Evolutionary conservation across 176 grass and related monocot species (phyloP).

Genomic region (Oryza nivara): DNA sequence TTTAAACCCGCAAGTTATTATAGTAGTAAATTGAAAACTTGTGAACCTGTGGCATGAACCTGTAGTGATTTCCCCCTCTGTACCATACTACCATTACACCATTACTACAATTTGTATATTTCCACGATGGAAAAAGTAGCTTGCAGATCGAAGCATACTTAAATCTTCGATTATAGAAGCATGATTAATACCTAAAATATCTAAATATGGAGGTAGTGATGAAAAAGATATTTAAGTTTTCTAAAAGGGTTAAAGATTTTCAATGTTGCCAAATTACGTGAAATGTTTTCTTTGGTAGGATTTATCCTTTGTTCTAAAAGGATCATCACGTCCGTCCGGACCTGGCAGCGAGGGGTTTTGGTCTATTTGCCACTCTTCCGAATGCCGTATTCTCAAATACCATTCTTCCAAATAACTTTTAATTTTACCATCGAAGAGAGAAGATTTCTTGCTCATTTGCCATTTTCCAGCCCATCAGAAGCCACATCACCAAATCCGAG

Average conservation of each 20-base stretch:
- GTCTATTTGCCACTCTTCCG: too few relatives aligned
- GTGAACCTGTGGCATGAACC: too few relatives aligned
- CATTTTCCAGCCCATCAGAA: too few relatives aligned
- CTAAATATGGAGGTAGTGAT: background rate
- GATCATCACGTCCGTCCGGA: too few relatives aligned
- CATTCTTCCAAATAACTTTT: too few relatives aligned
- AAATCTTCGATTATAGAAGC: background rate
- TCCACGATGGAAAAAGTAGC: background rate
- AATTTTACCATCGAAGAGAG: too few relatives aligned
- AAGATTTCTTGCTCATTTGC: too few relatives aligned
- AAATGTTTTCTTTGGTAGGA: conserved; percentile 8
- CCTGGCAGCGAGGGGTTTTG: too few relatives aligned
- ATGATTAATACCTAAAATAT: background rate
- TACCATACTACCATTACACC: background rate
- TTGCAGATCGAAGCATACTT: background rate
- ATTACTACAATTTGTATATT: background rate
- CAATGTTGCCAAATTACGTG: background rate
- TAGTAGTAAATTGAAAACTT: too few relatives aligned
- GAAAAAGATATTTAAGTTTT: conserved; percentile 8
- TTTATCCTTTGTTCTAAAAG: conserved; percentile 23
- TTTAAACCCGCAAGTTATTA: too few relatives aligned
- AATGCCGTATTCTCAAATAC: too few relatives aligned
- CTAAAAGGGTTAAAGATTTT: conserved; percentile 18
- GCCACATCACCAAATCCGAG: too few relatives aligned
- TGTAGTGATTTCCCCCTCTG: background rate